Base-by-base conservation (phyloP, 345 rosid genomes). In the Hibiscus trionum region DNA sequence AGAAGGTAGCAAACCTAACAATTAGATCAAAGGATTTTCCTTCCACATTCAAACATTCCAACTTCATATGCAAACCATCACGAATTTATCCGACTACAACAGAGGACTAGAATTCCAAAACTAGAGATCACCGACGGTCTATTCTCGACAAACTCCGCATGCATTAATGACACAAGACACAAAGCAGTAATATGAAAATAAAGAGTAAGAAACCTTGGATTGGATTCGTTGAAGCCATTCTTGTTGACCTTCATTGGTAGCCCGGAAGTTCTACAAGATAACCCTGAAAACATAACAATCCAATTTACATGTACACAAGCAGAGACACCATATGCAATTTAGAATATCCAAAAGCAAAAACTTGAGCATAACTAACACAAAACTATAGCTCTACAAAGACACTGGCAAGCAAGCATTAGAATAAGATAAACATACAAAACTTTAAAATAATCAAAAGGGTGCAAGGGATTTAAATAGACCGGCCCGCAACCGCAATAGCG, bases 261-360 rank as follows among this genome's bases (percentile, higher is more conserved):
- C 53, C 65, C 65, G 7, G 65, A 8, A 70, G 50, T 70, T 57
- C 35, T 57, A 44, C 65, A 3, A 55, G 65, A 70, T 57, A 57
- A 70, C 35, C 65, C 73, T 70, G 71, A 8, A 65, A 11, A 27
- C 8, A 49, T 7, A 49, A 49, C n/a, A 3, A 27, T 33, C 19
- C 71, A 67, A 26, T 67, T 65, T 42, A 65, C 21, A 42, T 5
- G 17, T 42, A 24, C 4, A 11, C 7, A 42, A 42, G 2, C 8
- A 42, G 10, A 11, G 21, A 21, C 26, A 64, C 17, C 52, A 37
- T 24, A 9, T 9, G 15, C 24, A 63, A n/a, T 37, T 63, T 4
- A 63, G 17, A 63, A 37, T 33, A 33, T 39, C 21, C 16, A 19
- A 4, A 69, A 29, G 5, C 6, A 33, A 55, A 55, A 52, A 10